These are phyloP conservation scores for Aureobasidium sp. DNA, from an alignment of 2,329 filamentous ascomycete species.

Conservation along the genomic window DNA sequence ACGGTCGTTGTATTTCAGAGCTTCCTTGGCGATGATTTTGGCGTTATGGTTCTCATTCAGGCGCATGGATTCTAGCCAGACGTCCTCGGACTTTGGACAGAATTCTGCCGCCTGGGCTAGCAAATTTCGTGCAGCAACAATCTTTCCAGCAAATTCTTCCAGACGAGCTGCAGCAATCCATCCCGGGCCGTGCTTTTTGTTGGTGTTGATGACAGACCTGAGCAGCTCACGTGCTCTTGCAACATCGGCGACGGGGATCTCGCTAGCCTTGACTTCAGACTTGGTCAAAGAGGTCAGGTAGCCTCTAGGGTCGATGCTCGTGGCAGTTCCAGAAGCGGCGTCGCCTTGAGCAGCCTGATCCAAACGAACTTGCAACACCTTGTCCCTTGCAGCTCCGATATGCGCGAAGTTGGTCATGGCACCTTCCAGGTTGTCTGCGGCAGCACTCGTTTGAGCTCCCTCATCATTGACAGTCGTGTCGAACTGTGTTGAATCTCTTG, in stretches of 20 bases:
- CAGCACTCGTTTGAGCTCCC: slow-evolving; percentile 40
- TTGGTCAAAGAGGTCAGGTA: slow-evolving; percentile 90
- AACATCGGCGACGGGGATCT: slow-evolving; percentile 86
- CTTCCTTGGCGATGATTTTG: slow-evolving; percentile 89
- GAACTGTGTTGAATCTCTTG: slow-evolving; percentile 71
- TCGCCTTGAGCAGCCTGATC: slow-evolving; percentile 79
- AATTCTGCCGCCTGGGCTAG: slow-evolving; percentile 84
- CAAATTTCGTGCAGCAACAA: slow-evolving; percentile 78
- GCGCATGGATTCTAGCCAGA: slow-evolving; percentile 92
- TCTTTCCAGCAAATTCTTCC: slow-evolving; percentile 88
- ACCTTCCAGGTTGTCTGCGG: slow-evolving; percentile 53
- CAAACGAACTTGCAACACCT: slow-evolving; percentile 87
- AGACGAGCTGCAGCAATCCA: slow-evolving; percentile 93
- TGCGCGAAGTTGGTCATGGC: slow-evolving; percentile 98
- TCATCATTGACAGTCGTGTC: slow-evolving; percentile 86
- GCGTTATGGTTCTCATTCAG: slow-evolving; percentile 89
- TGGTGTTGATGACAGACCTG: slow-evolving; percentile 96
- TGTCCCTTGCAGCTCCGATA: slow-evolving; percentile 92
- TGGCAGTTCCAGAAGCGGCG: slow-evolving; percentile 69
- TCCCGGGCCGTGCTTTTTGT: slow-evolving; percentile 86
- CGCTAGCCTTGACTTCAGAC: slow-evolving; percentile 68
- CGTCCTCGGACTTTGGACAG: slow-evolving; percentile 90
- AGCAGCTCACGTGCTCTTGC: slow-evolving; percentile 85
- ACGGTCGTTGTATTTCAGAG: slow-evolving; percentile 82
- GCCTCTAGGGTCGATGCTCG: slow-evolving; percentile 88